phyloP scores from a whole-genome alignment of 208 protist genomes.

The Acanthamoeba sp. region DNA sequence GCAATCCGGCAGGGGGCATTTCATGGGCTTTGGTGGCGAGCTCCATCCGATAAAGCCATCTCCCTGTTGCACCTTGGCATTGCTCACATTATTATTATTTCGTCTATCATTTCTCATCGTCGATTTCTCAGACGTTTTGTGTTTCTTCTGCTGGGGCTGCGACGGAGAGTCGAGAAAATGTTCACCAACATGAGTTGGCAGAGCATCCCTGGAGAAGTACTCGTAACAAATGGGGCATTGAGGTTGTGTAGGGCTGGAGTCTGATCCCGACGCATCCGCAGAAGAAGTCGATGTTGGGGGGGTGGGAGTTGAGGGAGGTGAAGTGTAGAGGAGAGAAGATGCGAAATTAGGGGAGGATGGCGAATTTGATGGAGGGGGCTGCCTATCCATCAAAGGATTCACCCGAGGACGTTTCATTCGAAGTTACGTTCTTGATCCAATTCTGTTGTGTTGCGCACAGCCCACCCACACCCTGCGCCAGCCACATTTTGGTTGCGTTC shows the following conservation, averaged over 20 bases:
- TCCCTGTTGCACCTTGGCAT: too few relatives aligned
- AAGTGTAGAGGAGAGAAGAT: neutral
- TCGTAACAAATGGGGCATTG: conserved; percentile 36
- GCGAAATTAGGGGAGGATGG: conserved; percentile 12
- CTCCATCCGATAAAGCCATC: conserved; percentile 29
- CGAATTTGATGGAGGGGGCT: neutral
- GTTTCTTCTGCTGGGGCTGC: neutral
- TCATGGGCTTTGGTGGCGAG: conserved; percentile 7
- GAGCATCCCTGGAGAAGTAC: neutral
- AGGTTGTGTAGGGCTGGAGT: neutral
- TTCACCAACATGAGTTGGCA: conserved; percentile 11
- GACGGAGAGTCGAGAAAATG: conserved; percentile 16
- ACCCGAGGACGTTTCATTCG: conserved; percentile 29
- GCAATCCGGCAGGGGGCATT: conserved; percentile 37
- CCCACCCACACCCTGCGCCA: neutral
- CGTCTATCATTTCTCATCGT: conserved; percentile 40
- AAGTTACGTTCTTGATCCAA: neutral
- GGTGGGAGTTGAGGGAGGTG: neutral
- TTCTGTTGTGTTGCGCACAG: neutral
- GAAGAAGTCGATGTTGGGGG: neutral
- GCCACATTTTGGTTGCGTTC: neutral
- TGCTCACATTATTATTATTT: neutral
- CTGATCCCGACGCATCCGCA: neutral
- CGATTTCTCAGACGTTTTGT: conserved; percentile 38
- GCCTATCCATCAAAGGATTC: neutral